phyloP scores from a whole-genome alignment of 805 yeast species.

The Starmerella kuoi region DNA sequence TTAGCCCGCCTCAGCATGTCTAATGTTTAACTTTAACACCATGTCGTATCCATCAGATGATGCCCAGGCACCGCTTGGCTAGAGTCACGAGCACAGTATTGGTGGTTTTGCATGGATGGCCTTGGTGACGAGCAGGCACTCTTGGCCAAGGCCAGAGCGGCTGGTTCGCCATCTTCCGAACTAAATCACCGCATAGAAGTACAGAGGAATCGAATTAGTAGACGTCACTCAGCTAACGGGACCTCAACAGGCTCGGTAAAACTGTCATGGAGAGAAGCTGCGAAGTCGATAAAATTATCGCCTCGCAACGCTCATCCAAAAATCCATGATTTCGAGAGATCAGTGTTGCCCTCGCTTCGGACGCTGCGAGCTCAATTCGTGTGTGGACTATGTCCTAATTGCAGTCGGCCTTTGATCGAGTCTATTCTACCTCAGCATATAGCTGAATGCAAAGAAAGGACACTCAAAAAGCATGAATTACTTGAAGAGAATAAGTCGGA shows the following conservation, averaged over 20 bases:
- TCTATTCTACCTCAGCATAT: slow-evolving; percentile 21
- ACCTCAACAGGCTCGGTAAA: neutral
- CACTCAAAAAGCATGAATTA: neutral
- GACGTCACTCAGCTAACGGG: no score
- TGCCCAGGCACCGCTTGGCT: no score
- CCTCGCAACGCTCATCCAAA: slow-evolving; percentile 11
- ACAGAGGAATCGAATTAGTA: no score
- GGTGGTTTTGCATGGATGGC: slow-evolving; percentile 9
- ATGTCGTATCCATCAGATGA: no score
- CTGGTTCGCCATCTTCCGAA: slow-evolving; percentile 5
- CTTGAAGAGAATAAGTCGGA: no score
- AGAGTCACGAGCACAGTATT: no score
- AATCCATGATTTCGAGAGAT: slow-evolving; percentile 22
- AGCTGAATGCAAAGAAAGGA: slow-evolving; percentile 12
- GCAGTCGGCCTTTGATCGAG: slow-evolving; percentile 25
- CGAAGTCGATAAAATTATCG: slow-evolving; percentile 10
- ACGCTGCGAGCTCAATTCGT: slow-evolving; percentile 23
- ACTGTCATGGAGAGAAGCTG: slow-evolving; percentile 21
- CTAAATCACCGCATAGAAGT: neutral
- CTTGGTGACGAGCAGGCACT: slow-evolving; percentile 10
- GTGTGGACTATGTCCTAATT: slow-evolving; percentile 25
- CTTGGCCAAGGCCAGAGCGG: slow-evolving; percentile 15
- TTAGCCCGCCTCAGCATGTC: no score
- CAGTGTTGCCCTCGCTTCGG: slow-evolving; percentile 21
- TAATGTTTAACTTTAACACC: no score